Percentiles rank a stretch among this genome's conserved stretches.
These are phyloP conservation scores for Fusarium continuum DNA, from an alignment of 2,329 filamentous ascomycete species.

Conservation along the genomic window DNA sequence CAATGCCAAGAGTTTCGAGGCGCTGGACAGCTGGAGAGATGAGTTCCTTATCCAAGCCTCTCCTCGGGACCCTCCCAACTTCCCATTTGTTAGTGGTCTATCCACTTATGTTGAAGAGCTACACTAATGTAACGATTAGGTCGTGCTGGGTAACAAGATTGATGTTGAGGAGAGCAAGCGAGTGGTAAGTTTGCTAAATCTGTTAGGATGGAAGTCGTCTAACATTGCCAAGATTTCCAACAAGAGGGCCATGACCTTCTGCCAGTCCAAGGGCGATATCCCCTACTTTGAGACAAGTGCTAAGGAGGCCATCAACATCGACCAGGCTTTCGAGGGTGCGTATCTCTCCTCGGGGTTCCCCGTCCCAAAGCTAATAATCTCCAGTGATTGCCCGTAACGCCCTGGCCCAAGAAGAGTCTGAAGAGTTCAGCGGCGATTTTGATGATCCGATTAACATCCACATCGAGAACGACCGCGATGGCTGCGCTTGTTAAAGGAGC, in stretches of 20 bases:
- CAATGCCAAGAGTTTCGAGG: conserved; percentile 99
- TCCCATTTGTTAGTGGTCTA: conserved; percentile 87
- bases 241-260: conserved; percentile 97
- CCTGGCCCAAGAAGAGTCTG: conserved; percentile 94
- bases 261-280: conserved; percentile 95
- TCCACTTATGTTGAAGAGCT: neutral
- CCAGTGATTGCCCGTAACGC: conserved; percentile 95
- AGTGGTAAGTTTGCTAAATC: conserved; percentile 63
- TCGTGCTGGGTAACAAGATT: conserved; percentile 98
- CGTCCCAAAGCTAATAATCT: conserved; percentile 7
- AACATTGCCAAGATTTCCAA: conserved; percentile 76
- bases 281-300: conserved; percentile 99
- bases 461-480: conserved; percentile 91
- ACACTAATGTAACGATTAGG: conserved; percentile 59
- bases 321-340: conserved; percentile 77
- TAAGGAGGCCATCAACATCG: conserved; percentile 98
- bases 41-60: conserved; percentile 98
- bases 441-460: conserved; percentile 98
- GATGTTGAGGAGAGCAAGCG: conserved; percentile 98
- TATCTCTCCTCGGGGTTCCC: neutral
- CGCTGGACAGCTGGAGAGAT: conserved; percentile 96
- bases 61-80: conserved; percentile 94
- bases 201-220: neutral
- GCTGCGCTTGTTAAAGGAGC: conserved; percentile 81
- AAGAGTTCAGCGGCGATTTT: conserved; percentile 97